These are phyloP conservation scores for Thalassiosira mediterranea DNA, from an alignment of 352 stramenopile genomes.

Conservation along the genomic window DNA sequence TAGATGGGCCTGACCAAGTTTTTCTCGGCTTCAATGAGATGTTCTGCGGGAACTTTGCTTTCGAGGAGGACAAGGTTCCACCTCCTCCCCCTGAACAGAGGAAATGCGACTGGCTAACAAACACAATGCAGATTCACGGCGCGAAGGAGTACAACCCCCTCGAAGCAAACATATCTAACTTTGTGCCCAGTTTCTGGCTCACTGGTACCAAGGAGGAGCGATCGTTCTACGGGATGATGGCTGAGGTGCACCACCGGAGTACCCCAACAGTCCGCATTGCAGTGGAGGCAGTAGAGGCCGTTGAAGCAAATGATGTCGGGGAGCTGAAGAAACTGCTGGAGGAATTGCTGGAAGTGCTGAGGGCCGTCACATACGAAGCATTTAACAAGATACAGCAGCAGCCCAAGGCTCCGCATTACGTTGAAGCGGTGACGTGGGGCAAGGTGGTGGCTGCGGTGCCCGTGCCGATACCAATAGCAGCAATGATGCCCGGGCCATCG, in stretches of 20 bases:
- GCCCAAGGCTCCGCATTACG: conserved; percentile 2
- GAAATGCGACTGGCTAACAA: too few species aligned
- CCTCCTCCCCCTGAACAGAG: too few species aligned
- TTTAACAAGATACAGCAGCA: conserved; percentile 8
- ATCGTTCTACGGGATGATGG: conserved; percentile 1
- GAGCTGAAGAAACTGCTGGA: background rate
- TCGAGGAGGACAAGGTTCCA: too few species aligned
- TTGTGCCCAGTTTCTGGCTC: too few species aligned
- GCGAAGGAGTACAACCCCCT: too few species aligned
- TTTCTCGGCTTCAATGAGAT: too few species aligned
- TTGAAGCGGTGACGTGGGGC: background rate
- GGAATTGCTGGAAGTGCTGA: background rate
- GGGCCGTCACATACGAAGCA: background rate
- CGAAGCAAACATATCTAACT: too few species aligned
- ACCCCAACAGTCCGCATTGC: background rate
- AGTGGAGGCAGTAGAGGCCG: conserved; percentile 4
- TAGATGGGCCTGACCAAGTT: too few species aligned
- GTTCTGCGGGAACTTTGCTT: too few species aligned
- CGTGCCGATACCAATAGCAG: background rate
- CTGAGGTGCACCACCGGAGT: background rate
- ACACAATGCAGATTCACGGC: too few species aligned
- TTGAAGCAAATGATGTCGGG: background rate
- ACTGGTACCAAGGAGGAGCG: conserved; percentile 1
- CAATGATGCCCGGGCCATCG: background rate
- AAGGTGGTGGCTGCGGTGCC: conserved; percentile 6